Conservation (phyloP, 2,329 filamentous ascomycete genomes). For the Colletotrichum lupini region DNA sequence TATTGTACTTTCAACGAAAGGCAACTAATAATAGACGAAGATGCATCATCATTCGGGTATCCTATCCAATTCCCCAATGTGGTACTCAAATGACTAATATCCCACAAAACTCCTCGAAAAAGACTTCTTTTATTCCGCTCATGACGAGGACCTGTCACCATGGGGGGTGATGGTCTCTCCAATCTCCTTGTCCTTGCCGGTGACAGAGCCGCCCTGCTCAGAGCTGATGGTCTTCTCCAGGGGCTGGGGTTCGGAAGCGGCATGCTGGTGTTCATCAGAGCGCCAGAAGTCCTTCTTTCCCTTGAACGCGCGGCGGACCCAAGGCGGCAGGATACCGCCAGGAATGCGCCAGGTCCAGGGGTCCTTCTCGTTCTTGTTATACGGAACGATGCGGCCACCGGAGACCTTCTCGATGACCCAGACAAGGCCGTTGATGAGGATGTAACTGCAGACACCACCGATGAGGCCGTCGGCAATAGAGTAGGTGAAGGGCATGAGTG, state of each 20-base stretch:
- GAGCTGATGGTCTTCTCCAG: conserved; percentile 38
- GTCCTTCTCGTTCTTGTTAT: conserved; percentile 81
- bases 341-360: conserved; percentile 82
- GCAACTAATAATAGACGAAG: background rate
- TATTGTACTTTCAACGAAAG: conserved; percentile 1
- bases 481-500: conserved; percentile 91
- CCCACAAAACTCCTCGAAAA: background rate
- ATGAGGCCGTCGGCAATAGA: conserved; percentile 90
- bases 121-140: background rate
- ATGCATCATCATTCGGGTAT: conserved; percentile 1
- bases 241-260: conserved; percentile 27
- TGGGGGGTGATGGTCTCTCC: conserved; percentile 31
- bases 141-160: conserved; percentile 13
- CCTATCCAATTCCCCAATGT: background rate
- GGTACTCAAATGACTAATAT: background rate
- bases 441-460: conserved; percentile 81
- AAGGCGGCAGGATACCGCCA: conserved; percentile 80
- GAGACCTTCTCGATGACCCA: conserved; percentile 75
- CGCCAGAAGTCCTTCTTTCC: conserved; percentile 84
- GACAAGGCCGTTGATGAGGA: conserved; percentile 77
- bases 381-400: conserved; percentile 77
- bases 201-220: conserved; percentile 31
- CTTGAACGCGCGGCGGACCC: conserved; percentile 70
- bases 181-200: conserved; percentile 29
- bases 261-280: conserved; percentile 44